Conservation (phyloP, 2,329 filamentous ascomycete genomes). For the Phaeophleospora eucalypticola region DNA sequence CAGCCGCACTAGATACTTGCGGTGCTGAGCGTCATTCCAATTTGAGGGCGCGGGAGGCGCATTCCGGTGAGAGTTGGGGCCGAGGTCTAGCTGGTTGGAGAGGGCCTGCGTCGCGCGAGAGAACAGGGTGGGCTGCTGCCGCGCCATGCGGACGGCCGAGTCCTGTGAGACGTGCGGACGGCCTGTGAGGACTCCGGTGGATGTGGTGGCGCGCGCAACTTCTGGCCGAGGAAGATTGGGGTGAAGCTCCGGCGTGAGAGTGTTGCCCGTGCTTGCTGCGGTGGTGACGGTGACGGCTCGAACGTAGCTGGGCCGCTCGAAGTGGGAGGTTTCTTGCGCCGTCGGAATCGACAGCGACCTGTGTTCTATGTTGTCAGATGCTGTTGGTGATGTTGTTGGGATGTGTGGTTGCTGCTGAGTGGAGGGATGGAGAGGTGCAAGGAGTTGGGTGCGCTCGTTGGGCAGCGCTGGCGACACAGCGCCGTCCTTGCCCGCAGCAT, state of each 20-base stretch:
- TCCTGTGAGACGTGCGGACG: background rate
- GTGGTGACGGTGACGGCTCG: constrained; percentile 3
- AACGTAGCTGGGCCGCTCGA: background rate
- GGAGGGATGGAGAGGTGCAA: background rate
- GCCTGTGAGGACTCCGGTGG: constrained; percentile 3
- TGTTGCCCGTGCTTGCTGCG: background rate
- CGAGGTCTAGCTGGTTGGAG: constrained; percentile 20
- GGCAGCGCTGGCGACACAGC: background rate
- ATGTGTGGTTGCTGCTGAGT: background rate
- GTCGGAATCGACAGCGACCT: constrained; percentile 18
- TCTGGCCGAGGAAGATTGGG: background rate
- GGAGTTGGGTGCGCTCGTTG: constrained; percentile 1
- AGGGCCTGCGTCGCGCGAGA: constrained; percentile 21
- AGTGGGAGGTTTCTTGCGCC: constrained; percentile 6
- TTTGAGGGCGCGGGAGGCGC: constrained; percentile 20
- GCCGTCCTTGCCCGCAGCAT: background rate
- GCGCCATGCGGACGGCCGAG: constrained; percentile 4
- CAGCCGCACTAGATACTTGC: constrained; percentile 17
- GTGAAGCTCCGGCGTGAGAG: background rate
- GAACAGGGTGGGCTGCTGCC: constrained; percentile 14
- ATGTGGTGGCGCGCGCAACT: constrained; percentile 2
- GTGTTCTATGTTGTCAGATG: constrained; percentile 12
- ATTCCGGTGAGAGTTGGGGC: constrained; percentile 17
- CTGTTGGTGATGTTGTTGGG: background rate
- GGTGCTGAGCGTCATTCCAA: constrained; percentile 26